These are phyloP conservation scores for Vinca major DNA, from an alignment of 305 asterid species.

Conservation along the genomic window DNA sequence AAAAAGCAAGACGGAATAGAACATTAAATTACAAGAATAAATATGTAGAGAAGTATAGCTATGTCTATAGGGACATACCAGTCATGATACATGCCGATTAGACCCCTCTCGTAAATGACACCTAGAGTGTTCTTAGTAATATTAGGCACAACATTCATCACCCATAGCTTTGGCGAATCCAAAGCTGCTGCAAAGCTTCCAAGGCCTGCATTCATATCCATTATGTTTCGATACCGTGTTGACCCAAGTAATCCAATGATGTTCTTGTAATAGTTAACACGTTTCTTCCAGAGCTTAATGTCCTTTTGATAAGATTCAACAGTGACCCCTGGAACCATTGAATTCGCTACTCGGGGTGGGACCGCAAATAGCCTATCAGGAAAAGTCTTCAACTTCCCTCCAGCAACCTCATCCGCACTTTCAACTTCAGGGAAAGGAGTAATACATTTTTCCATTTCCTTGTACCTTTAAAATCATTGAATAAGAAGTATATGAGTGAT, in stretches of 20 bases:
- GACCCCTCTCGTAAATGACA: slow-evolving; percentile 65
- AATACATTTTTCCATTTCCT: slow-evolving; percentile 64
- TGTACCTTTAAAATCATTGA: slow-evolving; percentile 45
- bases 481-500: neutral
- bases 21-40: neutral
- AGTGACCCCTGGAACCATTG: slow-evolving; percentile 55
- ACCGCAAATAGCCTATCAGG: slow-evolving; percentile 74
- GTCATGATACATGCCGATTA: slow-evolving; percentile 85
- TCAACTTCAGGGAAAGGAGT: slow-evolving; percentile 59
- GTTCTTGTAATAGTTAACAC: slow-evolving; percentile 51
- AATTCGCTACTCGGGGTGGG: slow-evolving; percentile 65
- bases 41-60: neutral
- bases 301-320: slow-evolving; percentile 59
- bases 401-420: slow-evolving; percentile 39
- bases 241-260: slow-evolving; percentile 46
- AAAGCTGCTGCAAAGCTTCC: slow-evolving; percentile 88
- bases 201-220: slow-evolving; percentile 93
- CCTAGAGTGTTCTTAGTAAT: slow-evolving; percentile 63
- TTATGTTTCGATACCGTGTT: slow-evolving; percentile 66
- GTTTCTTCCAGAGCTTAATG: slow-evolving; percentile 68
- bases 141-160: slow-evolving; percentile 86
- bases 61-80: slow-evolving; percentile 38
- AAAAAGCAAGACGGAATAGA: neutral
- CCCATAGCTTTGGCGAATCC: slow-evolving; percentile 72
- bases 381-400: slow-evolving; percentile 59